Evolutionary conservation across 176 grass and related monocot genomes (phyloP), one percentile per base, ranked within the genome.

Genomic region (Pontederia paniculata): DNA sequence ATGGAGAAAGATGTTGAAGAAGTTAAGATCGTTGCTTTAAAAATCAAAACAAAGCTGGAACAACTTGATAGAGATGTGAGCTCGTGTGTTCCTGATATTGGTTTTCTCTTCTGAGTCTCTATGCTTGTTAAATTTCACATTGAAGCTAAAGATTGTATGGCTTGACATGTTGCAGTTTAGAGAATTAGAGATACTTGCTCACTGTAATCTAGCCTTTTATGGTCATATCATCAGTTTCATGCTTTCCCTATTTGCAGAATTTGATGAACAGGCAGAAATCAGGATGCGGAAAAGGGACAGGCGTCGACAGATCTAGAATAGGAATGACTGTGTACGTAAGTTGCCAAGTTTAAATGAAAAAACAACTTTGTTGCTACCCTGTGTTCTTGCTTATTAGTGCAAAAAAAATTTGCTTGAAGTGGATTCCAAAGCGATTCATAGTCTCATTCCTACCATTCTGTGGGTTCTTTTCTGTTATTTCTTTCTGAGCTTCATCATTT

Each of bases 1-100:
- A 82, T 82, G 79, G 79, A 82, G 61, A 82, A 76, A 37, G 73
- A 82, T 72, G 67, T 82, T 2, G 79, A 82, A 9, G 47, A 76
- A 50, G 79, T 76, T 17, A 67, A 74, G 1, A 76, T 62, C 60
- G 60, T 76, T 22, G 68, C 79, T 55, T 49, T 67, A 14, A 82
- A 76, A 58, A 59, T 71, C 47, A 82, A 82, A 70, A 48, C 61
- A 52, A 54, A 42, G n/a, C 43, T 82, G 14, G 79, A 82, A 50
- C 60, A 76, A 54, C 51, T 82, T 45, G 79, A 82, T 42, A 82
- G 47, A 76, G 73, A 76, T 57, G 79, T 82, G 56, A 60, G 55
- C 1, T 52, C 10, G 6, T 12, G 18, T 12, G 54, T 14, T 56
- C 23, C n/a, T n/a, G n/a, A n/a, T n/a, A n/a, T n/a, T n/a, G n/a